Conservation (phyloP, 176 grass and related monocot species). For the Triticum timopheevii region DNA sequence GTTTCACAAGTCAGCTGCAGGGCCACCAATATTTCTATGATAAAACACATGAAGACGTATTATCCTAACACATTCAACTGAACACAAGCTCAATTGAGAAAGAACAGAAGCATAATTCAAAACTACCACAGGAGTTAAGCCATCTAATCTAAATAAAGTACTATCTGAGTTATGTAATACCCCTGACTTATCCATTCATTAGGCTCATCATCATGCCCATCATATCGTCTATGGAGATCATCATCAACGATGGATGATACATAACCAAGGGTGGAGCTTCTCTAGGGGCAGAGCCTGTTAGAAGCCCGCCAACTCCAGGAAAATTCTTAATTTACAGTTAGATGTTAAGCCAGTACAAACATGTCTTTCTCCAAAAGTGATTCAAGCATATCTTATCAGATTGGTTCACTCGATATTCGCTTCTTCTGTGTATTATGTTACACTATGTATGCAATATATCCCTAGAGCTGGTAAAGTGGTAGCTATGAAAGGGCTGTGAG, state of each 20-base stretch:
- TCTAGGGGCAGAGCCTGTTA: background rate
- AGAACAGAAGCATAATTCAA: background rate
- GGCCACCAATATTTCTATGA: background rate
- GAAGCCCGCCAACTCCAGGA: background rate
- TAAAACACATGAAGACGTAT: background rate
- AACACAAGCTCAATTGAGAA: background rate
- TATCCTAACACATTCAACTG: background rate
- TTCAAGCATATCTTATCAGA: background rate
- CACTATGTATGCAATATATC: background rate
- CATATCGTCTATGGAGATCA: background rate
- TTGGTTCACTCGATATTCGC: background rate
- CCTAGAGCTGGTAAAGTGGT: background rate
- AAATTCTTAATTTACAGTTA: background rate
- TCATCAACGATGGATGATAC: background rate
- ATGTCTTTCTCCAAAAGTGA: background rate
- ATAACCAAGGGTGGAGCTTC: background rate
- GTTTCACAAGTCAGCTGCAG: background rate
- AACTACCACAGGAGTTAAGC: background rate
- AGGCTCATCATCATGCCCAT: background rate
- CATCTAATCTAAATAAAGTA: background rate
- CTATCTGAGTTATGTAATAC: background rate
- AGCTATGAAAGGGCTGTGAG: background rate
- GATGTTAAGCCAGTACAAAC: background rate
- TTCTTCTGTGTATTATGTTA: background rate
- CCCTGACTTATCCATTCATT: background rate